These are phyloP conservation scores for Leccinum variabile DNA, from an alignment of 1,284 basidiomycete species.

Conservation along the genomic window DNA sequence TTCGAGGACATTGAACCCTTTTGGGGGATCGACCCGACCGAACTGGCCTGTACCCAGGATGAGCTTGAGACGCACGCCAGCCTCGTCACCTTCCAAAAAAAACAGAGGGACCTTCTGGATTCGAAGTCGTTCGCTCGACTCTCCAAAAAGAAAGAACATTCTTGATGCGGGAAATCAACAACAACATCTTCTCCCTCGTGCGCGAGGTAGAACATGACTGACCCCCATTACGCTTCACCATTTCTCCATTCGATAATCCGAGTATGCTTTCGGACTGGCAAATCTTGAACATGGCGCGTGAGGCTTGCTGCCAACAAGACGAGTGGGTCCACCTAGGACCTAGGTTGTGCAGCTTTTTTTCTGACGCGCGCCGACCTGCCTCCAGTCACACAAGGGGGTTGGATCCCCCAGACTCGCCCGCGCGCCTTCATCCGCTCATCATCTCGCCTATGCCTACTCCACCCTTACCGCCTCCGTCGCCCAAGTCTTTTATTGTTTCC, in stretches of 20 bases:
- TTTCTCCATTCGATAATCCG: constrained; percentile 36
- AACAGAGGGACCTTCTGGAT: neutral
- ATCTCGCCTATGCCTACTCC: neutral
- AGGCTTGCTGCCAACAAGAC: constrained; percentile 30
- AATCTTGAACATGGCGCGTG: constrained; percentile 24
- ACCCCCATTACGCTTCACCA: constrained; percentile 32
- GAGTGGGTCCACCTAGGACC: constrained; percentile 24
- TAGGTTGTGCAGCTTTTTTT: neutral
- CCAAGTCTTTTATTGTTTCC: constrained; percentile 55
- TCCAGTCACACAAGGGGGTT: constrained; percentile 21
- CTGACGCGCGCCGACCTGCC: constrained; percentile 26
- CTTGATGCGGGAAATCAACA: constrained; percentile 2
- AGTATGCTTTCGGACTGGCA: constrained; percentile 30
- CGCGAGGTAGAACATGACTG: constrained; percentile 26
- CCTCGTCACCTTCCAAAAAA: constrained; percentile 23
- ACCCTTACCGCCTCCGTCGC: neutral
- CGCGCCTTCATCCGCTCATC: constrained; percentile 13
- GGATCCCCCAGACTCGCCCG: constrained; percentile 28
- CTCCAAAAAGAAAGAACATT: neutral
- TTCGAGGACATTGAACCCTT: constrained; percentile 52
- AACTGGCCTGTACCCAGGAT: constrained; percentile 40
- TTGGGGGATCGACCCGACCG: constrained; percentile 52
- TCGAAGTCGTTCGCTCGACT: constrained; percentile 19
- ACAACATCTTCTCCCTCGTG: constrained; percentile 20
- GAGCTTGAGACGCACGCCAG: constrained; percentile 36